Percentiles rank a stretch among this genome's conserved stretches.
Conservation (phyloP, 768 basidiomycete genomes). For the Strobilomyces echinocephalus region DNA sequence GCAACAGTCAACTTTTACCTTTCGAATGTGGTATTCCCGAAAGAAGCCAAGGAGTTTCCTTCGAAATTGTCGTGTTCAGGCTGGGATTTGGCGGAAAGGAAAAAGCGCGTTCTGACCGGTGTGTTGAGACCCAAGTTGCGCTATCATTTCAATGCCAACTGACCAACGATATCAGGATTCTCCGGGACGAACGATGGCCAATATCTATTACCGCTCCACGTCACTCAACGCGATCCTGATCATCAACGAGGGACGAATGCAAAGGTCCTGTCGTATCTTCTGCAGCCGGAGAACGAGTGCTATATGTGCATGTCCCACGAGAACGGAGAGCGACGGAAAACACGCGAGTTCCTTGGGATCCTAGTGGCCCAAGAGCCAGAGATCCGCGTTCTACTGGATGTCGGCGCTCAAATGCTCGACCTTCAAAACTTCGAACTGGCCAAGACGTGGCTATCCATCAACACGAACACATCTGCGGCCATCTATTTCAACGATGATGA, state of each 20-base stretch:
- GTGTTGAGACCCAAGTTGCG: neutral
- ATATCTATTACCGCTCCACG: conserved; percentile 35
- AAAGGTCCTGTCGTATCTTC: too few relatives aligned
- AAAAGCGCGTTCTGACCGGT: conserved; percentile 12
- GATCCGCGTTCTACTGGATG: conserved; percentile 21
- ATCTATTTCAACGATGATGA: too few relatives aligned
- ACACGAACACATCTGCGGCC: too few relatives aligned
- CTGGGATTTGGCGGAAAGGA: conserved; percentile 35
- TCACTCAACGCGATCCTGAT: conserved; percentile 2
- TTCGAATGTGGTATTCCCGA: too few relatives aligned
- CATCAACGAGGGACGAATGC: too few relatives aligned
- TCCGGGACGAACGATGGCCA: conserved; percentile 38
- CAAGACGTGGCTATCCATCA: too few relatives aligned
- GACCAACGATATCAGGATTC: conserved; percentile 21
- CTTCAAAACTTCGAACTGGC: neutral
- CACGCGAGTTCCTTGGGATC: conserved; percentile 21
- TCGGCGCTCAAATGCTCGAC: conserved; percentile 47
- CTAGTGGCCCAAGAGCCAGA: conserved; percentile 33
- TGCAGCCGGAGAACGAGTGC: conserved; percentile 11
- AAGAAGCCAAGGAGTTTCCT: conserved; percentile 32
- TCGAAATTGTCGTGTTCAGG: conserved; percentile 32
- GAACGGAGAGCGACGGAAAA: conserved; percentile 12
- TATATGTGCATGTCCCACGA: conserved; percentile 11
- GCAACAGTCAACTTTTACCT: conserved; percentile 19
- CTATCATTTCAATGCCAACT: neutral